These are phyloP conservation scores for Ogataea siamensis DNA, from an alignment of 805 yeast species.

Conservation along the genomic window DNA sequence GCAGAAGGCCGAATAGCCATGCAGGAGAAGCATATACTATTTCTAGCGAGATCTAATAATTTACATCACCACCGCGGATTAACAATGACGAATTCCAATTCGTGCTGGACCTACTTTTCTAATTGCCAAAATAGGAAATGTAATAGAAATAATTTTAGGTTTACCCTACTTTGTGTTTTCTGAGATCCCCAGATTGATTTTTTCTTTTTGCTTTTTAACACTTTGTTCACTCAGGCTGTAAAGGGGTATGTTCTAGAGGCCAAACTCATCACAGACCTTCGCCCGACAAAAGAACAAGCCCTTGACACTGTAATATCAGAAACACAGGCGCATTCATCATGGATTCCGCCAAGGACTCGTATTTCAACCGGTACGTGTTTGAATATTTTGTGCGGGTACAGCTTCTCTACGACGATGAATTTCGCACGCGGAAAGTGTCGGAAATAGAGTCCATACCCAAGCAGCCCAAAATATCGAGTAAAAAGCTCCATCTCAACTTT, in stretches of 20 bases:
- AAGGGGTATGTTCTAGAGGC: conserved; percentile 1
- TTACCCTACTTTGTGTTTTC: conserved; percentile 9
- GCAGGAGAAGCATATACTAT: conserved; percentile 4
- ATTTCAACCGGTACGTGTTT: conserved; percentile 23
- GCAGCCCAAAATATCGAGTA: conserved; percentile 20
- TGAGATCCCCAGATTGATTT: conserved; percentile 10
- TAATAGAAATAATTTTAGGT: conserved; percentile 1
- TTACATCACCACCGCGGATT: conserved; percentile 42
- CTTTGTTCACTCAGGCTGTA: background rate
- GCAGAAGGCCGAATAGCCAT: conserved; percentile 3
- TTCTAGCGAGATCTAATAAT: background rate
- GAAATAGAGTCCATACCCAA: conserved; percentile 21
- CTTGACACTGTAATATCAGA: background rate
- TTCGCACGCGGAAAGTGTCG: conserved; percentile 18
- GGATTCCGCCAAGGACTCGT: conserved; percentile 9
- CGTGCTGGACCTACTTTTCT: background rate
- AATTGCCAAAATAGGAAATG: conserved; percentile 7
- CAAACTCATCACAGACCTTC: background rate
- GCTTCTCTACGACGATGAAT: conserved; percentile 25
- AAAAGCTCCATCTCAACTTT: conserved; percentile 24
- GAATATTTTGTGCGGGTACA: conserved; percentile 29
- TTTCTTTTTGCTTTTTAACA: conserved; percentile 7
- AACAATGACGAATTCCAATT: conserved; percentile 1
- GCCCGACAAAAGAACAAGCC: background rate
- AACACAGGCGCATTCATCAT: background rate